Evolutionary conservation across 148 eudicot species (phyloP).

Genomic region (Heliamphora exappendiculata): DNA sequence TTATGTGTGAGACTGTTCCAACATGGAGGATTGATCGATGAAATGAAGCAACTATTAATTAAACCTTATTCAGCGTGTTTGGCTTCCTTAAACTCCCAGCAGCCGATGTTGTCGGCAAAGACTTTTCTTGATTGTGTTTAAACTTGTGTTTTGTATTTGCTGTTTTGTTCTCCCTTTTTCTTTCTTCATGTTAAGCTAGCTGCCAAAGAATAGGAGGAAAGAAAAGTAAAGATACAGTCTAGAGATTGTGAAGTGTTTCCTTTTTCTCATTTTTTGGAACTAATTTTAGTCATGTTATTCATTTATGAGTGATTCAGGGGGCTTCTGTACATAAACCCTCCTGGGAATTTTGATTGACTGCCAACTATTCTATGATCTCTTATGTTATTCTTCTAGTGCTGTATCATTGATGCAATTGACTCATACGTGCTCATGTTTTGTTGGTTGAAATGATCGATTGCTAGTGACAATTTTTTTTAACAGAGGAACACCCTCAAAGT

Average conservation of each 20-base stretch:
- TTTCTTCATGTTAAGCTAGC: background rate
- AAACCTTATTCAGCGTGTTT: background rate
- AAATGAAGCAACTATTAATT: background rate
- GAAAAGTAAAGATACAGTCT: background rate
- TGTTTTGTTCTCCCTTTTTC: background rate
- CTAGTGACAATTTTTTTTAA: too few species aligned
- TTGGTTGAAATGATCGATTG: too few species aligned
- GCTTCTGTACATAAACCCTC: constrained; percentile 13
- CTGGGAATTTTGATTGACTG: background rate
- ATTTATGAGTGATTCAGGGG: constrained; percentile 4
- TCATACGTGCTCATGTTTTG: background rate
- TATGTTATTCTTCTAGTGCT: background rate
- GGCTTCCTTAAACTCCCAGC: background rate
- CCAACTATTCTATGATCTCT: background rate
- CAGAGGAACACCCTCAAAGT: too few species aligned
- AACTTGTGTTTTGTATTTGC: background rate
- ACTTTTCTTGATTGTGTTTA: constrained; percentile 1
- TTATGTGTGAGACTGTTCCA: background rate
- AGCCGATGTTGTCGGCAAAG: background rate
- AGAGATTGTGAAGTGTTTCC: background rate
- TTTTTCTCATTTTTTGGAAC: background rate
- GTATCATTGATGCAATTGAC: background rate
- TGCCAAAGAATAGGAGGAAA: background rate
- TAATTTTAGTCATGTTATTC: background rate
- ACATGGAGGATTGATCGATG: background rate